phyloP scores from a whole-genome alignment of 768 basidiomycete species.

The Termitomyces sp. region DNA sequence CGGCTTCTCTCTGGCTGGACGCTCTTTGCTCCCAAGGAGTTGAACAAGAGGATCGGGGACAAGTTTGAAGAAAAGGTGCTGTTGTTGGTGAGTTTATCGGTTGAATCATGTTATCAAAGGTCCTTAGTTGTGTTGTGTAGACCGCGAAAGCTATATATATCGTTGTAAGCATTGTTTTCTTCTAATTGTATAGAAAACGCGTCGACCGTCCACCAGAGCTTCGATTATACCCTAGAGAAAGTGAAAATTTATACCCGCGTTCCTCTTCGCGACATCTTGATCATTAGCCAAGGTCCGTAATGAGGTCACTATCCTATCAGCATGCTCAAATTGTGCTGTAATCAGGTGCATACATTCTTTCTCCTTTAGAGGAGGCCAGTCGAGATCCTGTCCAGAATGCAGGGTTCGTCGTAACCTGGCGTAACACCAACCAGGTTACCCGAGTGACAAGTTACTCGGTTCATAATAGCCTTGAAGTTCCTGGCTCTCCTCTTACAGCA shows the following conservation, averaged over 20 bases:
- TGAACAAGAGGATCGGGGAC: constrained; percentile 65
- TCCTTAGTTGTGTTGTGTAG: constrained; percentile 10
- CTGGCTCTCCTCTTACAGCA: constrained; percentile 13
- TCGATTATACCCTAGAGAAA: constrained; percentile 90
- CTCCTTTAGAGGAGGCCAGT: constrained; percentile 87
- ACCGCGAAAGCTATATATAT: constrained; percentile 64
- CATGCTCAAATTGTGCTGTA: neutral
- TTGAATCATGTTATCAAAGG: neutral
- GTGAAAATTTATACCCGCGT: constrained; percentile 87
- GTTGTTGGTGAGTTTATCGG: constrained; percentile 58
- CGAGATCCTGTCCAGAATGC: constrained; percentile 85
- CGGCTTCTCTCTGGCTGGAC: constrained; percentile 86
- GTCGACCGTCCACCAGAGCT: constrained; percentile 49
- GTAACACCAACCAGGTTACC: constrained; percentile 63
- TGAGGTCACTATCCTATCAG: neutral
- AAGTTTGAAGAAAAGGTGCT: constrained; percentile 94
- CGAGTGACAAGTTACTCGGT: constrained; percentile 84
- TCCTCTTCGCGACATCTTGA: constrained; percentile 73
- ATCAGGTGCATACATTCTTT: constrained; percentile 93
- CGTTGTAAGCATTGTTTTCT: constrained; percentile 47
- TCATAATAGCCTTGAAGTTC: constrained; percentile 50
- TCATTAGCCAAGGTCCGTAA: constrained; percentile 68
- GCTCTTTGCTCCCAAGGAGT: constrained; percentile 74
- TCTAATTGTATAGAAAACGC: neutral
- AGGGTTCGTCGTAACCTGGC: constrained; percentile 83